A percentile compares a stretch with the other conserved stretches of the same genome.
Evolutionary conservation across 1,284 basidiomycete genomes (phyloP).

Genomic region (Porphyrellus sp.): DNA sequence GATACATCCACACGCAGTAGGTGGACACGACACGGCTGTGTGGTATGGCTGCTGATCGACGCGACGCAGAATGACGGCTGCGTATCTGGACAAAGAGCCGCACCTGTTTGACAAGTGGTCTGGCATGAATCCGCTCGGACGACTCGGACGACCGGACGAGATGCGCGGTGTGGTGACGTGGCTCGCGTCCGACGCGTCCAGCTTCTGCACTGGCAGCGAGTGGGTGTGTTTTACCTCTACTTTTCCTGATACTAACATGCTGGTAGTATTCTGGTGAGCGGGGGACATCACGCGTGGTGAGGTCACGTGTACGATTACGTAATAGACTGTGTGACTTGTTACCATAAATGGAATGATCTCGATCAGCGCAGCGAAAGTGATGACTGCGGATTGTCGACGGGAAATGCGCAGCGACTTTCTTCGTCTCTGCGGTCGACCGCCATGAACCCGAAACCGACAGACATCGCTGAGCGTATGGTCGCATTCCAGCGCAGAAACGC

Average conservation of each 20-base stretch:
- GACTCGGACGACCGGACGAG: slow-evolving; percentile 75
- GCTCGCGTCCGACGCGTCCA: slow-evolving; percentile 78
- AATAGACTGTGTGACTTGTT: slow-evolving; percentile 2
- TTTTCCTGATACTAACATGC: neutral
- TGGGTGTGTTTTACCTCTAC: slow-evolving; percentile 38
- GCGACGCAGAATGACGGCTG: slow-evolving; percentile 68
- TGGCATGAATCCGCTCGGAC: slow-evolving; percentile 69
- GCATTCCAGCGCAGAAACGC: slow-evolving; percentile 64
- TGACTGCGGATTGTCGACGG: slow-evolving; percentile 30
- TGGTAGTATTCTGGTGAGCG: slow-evolving; percentile 63
- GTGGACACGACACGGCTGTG: slow-evolving; percentile 17
- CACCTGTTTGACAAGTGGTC: slow-evolving; percentile 71
- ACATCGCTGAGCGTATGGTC: slow-evolving; percentile 64
- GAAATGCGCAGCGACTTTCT: slow-evolving; percentile 26
- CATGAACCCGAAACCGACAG: slow-evolving; percentile 42
- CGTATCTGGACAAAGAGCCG: slow-evolving; percentile 69
- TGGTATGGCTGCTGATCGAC: neutral
- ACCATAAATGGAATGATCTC: slow-evolving; percentile 28
- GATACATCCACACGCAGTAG: slow-evolving; percentile 72
- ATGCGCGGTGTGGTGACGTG: slow-evolving; percentile 74
- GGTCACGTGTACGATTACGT: slow-evolving; percentile 10
- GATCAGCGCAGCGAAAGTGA: slow-evolving; percentile 34
- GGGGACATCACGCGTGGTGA: slow-evolving; percentile 71
- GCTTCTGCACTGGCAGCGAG: slow-evolving; percentile 77
- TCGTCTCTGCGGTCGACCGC: neutral